Evolutionary conservation across 1,284 basidiomycete genomes (phyloP).

Genomic region (Ustilago vetiveriae): DNA sequence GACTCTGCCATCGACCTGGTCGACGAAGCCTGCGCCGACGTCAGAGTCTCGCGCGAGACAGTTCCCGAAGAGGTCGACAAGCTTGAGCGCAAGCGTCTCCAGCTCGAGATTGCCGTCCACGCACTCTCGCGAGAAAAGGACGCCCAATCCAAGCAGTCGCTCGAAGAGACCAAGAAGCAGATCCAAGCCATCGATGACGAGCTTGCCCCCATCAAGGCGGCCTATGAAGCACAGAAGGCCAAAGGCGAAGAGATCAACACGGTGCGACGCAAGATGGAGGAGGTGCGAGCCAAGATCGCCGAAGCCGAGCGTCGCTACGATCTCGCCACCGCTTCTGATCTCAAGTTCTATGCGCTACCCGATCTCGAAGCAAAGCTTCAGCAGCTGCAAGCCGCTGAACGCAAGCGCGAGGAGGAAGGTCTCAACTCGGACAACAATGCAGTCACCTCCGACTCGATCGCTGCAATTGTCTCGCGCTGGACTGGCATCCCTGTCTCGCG

Average conservation of each 20-base stretch:
- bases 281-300: conserved; percentile 89
- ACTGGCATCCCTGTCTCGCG: conserved; percentile 68
- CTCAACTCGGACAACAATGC: conserved; percentile 51
- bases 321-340: conserved; percentile 74
- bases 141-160: conserved; percentile 84
- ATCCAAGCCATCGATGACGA: conserved; percentile 88
- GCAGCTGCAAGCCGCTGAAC: conserved; percentile 70
- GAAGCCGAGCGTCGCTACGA: conserved; percentile 86
- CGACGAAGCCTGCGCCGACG: conserved; percentile 70
- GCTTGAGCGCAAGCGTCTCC: conserved; percentile 89
- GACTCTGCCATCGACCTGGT: conserved; percentile 68
- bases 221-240: conserved; percentile 88
- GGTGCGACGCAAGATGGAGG: conserved; percentile 85
- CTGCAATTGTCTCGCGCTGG: conserved; percentile 72
- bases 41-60: conserved; percentile 77
- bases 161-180: conserved; percentile 80
- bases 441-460: conserved; percentile 69
- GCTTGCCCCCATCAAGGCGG: conserved; percentile 85
- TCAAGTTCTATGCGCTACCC: conserved; percentile 91
- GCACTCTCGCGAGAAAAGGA: conserved; percentile 86
- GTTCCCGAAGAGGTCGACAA: conserved; percentile 93
- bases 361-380: conserved; percentile 80
- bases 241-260: conserved; percentile 85
- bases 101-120: conserved; percentile 94
- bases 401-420: conserved; percentile 67